Evolutionary conservation across 345 rosid species (phyloP).

Genomic region (Gossypium longicalyx): DNA sequence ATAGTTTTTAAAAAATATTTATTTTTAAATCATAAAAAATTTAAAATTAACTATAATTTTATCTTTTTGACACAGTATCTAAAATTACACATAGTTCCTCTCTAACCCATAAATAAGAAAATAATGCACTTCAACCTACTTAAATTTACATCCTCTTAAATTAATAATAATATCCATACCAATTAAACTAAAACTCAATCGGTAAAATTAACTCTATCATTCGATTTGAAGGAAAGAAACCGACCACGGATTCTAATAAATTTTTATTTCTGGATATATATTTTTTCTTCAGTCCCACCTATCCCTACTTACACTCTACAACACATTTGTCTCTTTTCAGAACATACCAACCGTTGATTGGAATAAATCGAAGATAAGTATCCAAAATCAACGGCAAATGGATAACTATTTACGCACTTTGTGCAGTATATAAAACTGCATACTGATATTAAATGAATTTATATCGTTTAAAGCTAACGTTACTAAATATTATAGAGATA

Average conservation of each 20-base stretch:
- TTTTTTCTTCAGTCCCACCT: too few species aligned
- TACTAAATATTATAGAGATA: not conserved
- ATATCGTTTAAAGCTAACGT: too few species aligned
- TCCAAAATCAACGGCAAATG: conserved; percentile 20
- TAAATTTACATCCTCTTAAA: fast-evolving
- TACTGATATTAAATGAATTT: not conserved
- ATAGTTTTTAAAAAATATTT: too few species aligned
- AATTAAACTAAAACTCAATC: fast-evolving
- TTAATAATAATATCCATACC: fast-evolving
- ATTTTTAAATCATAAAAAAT: too few species aligned
- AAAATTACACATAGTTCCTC: too few species aligned
- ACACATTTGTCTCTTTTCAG: not conserved
- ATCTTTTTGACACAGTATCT: fast-evolving
- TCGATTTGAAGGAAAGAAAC: too few species aligned
- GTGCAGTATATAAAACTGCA: not conserved
- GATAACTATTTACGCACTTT: not conserved
- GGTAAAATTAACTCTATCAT: too few species aligned
- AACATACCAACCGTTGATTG: conserved; percentile 33
- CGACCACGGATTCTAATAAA: too few species aligned
- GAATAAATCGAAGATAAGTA: not conserved
- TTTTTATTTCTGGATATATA: too few species aligned
- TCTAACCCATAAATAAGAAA: fast-evolving
- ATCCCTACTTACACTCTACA: too few species aligned
- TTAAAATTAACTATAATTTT: too few species aligned
- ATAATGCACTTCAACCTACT: too few species aligned